Evolutionary conservation across 2,329 filamentous ascomycete species (phyloP).

Genomic region (Ambrosiella cleistominuta): DNA sequence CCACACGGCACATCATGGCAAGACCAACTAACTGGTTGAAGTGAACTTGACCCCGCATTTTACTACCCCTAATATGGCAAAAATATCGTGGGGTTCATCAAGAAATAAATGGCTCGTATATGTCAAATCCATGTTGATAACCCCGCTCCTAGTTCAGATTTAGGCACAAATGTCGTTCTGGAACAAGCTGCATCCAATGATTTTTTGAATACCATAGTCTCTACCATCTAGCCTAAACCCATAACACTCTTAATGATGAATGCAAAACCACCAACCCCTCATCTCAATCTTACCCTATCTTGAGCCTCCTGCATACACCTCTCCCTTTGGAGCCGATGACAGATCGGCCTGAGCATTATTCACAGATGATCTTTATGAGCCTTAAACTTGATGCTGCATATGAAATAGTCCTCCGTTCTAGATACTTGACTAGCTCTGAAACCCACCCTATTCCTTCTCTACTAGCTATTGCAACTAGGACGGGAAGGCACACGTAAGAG

Average conservation of each 20-base stretch:
- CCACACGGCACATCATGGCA: background rate
- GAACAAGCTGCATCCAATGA: background rate
- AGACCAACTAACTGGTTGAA: background rate
- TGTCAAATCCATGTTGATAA: background rate
- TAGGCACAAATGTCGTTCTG: conserved; percentile 8
- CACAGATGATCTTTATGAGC: background rate
- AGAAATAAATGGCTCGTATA: background rate
- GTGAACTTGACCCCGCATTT: background rate
- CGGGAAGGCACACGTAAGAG: background rate
- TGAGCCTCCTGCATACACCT: conserved; percentile 7
- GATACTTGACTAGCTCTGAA: background rate
- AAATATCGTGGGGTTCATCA: background rate
- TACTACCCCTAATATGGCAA: background rate
- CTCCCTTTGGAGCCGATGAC: background rate
- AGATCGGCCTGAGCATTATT: conserved; percentile 6
- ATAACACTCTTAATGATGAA: background rate
- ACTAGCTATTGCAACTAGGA: background rate
- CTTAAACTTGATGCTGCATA: background rate
- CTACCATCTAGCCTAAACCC: background rate
- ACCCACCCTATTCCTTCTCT: background rate
- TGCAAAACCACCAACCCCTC: conserved; percentile 7
- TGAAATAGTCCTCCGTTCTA: background rate
- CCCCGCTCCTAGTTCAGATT: background rate
- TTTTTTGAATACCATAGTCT: background rate
- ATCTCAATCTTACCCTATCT: conserved; percentile 9